Evolutionary conservation across 208 protist genomes (phyloP), one percentile per base, ranked within the genome.

Genomic region (Vickermania ingenoplastis): DNA sequence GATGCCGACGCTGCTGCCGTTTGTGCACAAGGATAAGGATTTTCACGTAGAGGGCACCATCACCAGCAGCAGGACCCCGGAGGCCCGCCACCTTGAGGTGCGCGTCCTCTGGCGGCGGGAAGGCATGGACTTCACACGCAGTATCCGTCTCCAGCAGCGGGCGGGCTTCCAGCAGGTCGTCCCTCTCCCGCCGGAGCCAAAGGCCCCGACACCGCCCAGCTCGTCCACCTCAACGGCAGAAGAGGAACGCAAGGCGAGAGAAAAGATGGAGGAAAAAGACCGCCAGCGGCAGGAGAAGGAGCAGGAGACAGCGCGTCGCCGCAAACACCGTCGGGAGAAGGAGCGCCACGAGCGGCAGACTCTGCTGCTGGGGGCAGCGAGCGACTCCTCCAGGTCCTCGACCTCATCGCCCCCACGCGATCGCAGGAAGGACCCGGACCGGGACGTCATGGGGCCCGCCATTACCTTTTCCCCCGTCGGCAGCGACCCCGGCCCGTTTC

Each of bases 1-100:
- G 11, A 54, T 25, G n/a, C 50, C 50, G 5, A 54, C 24, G n/a
- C 24, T 54, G 50, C 11, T 54, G n/a, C 50, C 50, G 21, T 54
- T 28, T 21, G 22, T 7, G 24, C 23, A 26, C 50, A 45, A 7
- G 11, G 36, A 45, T n/a, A 7, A 45, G 36, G 36, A 45, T 45
- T 45, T n/a, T 45, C 36, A 17, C 36, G 11, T 45, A 45, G 36
- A 45, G 36, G 50, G 21, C 50, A 26, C 50, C 50, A 54, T 26
- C 50, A 26, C 50, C 50, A 27, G 11, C 50, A 54, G 21, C 50
- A 13, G 21, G n/a, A 54, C 50, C 5, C 36, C 36, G 36, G 36
- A 45, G 36, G 36, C 36, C 11, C 36, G 17, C 11, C 36, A 45
- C 36, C 36, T 45, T n/a, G 11, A 45, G 17, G 36, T 45, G 11